Conservation (phyloP, 2,329 filamentous ascomycete species). For the Aulographum hederae region DNA sequence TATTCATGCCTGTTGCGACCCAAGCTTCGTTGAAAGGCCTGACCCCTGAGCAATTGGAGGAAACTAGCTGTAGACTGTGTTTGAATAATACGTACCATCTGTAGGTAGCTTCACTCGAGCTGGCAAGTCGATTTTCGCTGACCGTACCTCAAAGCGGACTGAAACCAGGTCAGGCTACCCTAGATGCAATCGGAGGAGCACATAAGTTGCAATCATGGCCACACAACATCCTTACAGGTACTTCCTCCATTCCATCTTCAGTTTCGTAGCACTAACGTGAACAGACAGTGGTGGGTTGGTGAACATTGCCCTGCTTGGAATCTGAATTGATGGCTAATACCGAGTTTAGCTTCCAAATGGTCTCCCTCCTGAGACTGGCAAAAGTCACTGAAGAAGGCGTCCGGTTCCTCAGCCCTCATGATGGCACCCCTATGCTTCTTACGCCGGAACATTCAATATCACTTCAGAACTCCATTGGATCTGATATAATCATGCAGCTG, state of each 20-base stretch:
- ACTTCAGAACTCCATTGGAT: slow-evolving; percentile 91
- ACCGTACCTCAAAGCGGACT: slow-evolving; percentile 44
- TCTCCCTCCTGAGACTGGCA: slow-evolving; percentile 81
- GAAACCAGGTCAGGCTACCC: slow-evolving; percentile 79
- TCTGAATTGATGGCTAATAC: background rate
- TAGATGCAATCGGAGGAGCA: slow-evolving; percentile 77
- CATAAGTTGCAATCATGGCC: slow-evolving; percentile 93
- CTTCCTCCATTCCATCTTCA: slow-evolving; percentile 5
- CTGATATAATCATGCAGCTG: slow-evolving; percentile 98
- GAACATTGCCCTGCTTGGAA: no score
- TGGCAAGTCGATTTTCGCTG: no score
- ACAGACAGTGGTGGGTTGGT: slow-evolving; percentile 28
- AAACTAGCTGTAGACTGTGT: slow-evolving; percentile 76
- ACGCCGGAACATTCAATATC: slow-evolving; percentile 95
- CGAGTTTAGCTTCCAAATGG: slow-evolving; percentile 78
- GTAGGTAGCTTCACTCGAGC: slow-evolving; percentile 13
- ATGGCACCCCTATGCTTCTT: slow-evolving; percentile 87
- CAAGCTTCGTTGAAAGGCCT: slow-evolving; percentile 90
- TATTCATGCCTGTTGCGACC: slow-evolving; percentile 98
- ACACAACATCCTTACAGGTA: slow-evolving; percentile 73
- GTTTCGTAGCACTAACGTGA: background rate
- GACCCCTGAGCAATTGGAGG: slow-evolving; percentile 79
- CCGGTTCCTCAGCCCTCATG: slow-evolving; percentile 87
- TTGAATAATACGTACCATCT: slow-evolving; percentile 98
- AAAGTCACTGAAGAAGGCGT: slow-evolving; percentile 93